Evolutionary conservation across 768 basidiomycete genomes (phyloP).

Genomic region (Boletus tomentosulus): DNA sequence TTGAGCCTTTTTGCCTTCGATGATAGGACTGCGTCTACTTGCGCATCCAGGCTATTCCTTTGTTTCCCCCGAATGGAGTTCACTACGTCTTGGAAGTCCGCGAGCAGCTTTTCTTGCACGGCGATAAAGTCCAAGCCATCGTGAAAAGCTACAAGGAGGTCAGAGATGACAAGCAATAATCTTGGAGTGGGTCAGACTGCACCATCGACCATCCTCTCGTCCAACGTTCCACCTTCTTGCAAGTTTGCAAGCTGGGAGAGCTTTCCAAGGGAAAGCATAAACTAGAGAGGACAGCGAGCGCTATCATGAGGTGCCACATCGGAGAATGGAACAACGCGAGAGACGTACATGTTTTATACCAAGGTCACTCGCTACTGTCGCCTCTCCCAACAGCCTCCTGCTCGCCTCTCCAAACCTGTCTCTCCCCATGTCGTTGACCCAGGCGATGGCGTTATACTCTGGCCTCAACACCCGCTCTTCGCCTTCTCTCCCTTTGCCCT

Average conservation of each 20-base stretch:
- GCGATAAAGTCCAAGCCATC: conserved; percentile 84
- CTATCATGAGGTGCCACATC: background rate
- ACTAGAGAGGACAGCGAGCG: conserved; percentile 39
- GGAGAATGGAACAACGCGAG: background rate
- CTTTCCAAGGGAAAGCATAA: conserved; percentile 90
- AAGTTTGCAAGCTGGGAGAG: conserved; percentile 68
- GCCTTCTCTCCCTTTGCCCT: conserved; percentile 25
- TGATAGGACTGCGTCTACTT: conserved; percentile 59
- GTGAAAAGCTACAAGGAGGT: conserved; percentile 62
- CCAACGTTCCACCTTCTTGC: conserved; percentile 41
- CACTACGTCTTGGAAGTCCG: conserved; percentile 54
- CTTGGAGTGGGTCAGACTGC: conserved; percentile 9
- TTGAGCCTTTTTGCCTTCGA: conserved; percentile 44
- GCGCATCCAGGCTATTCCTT: conserved; percentile 58
- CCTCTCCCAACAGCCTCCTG: conserved; percentile 57
- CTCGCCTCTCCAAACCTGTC: conserved; percentile 64
- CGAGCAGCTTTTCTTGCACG: conserved; percentile 68
- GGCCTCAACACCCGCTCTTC: conserved; percentile 42
- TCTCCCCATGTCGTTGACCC: conserved; percentile 84
- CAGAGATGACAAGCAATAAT: background rate
- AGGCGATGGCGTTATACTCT: conserved; percentile 56
- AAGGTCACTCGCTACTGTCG: conserved; percentile 52
- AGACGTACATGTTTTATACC: conserved; percentile 71
- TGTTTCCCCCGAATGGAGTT: conserved; percentile 49
- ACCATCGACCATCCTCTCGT: conserved; percentile 59